Percentiles rank a stretch among this genome's conserved stretches.
Evolutionary conservation across 305 asterid species (phyloP).

Genomic region (Andrographis paniculata): DNA sequence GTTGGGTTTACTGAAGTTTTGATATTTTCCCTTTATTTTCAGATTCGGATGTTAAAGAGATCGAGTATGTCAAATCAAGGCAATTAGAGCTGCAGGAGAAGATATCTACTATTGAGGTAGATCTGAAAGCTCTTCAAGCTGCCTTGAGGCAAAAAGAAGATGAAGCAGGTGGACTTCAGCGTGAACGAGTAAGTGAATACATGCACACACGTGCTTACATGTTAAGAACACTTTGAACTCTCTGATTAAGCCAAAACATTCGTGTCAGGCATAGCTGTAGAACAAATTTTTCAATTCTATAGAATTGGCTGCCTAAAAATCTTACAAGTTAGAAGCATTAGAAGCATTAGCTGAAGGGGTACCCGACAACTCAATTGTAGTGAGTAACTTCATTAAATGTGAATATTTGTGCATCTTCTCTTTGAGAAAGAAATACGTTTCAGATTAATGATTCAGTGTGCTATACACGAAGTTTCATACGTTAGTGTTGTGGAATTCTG

Average conservation of each 20-base stretch:
- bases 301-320: neutral
- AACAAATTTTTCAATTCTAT: neutral
- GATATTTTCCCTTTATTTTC: slow-evolving; percentile 15
- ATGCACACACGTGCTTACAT: neutral
- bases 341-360: no score
- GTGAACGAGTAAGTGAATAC: slow-evolving; percentile 53
- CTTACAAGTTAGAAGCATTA: neutral
- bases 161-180: slow-evolving; percentile 63
- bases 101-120: slow-evolving; percentile 29
- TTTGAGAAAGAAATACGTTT: no score
- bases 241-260: neutral
- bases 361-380: no score
- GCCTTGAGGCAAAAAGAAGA: slow-evolving; percentile 61
- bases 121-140: slow-evolving; percentile 46
- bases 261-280: neutral
- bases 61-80: slow-evolving; percentile 40
- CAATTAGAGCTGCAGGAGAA: slow-evolving; percentile 40
- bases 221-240: neutral
- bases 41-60: slow-evolving; percentile 79
- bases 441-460: no score
- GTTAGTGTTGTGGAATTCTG: no score
- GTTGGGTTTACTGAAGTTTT: no score
- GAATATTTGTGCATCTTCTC: no score
- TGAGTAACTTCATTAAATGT: no score
- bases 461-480: no score